Evolutionary conservation across 129 eudicot genomes (phyloP).

Genomic region (Tagetes erecta): DNA sequence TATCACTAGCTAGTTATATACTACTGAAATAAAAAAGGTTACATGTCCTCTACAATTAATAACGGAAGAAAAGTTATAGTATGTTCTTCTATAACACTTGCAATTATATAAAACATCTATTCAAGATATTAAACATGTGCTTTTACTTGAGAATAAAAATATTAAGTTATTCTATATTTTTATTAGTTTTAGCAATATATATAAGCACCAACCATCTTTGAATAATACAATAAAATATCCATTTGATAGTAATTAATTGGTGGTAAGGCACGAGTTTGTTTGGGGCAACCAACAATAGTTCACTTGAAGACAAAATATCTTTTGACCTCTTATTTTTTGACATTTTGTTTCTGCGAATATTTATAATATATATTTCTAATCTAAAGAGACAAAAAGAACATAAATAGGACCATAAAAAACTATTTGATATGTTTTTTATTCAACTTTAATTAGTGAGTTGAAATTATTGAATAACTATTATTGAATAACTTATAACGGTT

Average conservation of each 20-base stretch:
- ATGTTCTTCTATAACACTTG: too few species aligned
- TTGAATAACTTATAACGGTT: neutral
- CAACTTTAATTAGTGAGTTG: neutral
- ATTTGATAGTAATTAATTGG: neutral
- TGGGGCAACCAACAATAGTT: neutral
- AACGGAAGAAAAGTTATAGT: too few species aligned
- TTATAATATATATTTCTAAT: neutral
- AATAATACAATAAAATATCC: neutral
- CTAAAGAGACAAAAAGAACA: neutral
- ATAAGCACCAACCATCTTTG: constrained; percentile 21
- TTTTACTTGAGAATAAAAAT: neutral
- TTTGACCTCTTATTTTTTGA: constrained; percentile 27
- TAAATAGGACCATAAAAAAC: neutral
- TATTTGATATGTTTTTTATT: neutral
- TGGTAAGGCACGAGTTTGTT: constrained; percentile 29
- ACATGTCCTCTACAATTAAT: too few species aligned
- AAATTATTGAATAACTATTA: neutral
- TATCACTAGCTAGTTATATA: too few species aligned
- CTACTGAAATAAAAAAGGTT: too few species aligned
- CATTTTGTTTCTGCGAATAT: constrained; percentile 4
- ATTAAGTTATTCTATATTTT: neutral
- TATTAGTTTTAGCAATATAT: neutral
- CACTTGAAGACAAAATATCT: constrained; percentile 3
- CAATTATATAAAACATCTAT: neutral
- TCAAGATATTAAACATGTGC: neutral